These are phyloP conservation scores for Mycena alexandri DNA, from an alignment of 768 basidiomycete species.

Conservation along the genomic window DNA sequence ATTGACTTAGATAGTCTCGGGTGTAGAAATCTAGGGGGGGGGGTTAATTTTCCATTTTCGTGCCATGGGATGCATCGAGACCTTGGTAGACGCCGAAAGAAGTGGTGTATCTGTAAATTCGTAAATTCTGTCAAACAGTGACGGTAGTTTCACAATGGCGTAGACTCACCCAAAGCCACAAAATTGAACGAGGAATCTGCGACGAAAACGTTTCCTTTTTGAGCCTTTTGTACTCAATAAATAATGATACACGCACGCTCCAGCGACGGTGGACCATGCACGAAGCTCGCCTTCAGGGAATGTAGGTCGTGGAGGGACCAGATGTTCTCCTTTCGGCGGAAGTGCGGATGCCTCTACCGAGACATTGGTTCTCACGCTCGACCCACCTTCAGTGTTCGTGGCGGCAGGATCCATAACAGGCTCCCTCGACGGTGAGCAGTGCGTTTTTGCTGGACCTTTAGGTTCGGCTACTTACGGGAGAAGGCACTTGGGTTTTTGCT, in stretches of 20 bases:
- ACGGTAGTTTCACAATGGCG: neutral
- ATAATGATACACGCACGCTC: constrained; percentile 27
- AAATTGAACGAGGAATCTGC: constrained; percentile 46
- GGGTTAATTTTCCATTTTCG: neutral
- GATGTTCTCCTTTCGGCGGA: too few species aligned
- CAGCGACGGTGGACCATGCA: constrained; percentile 4
- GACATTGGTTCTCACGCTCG: too few species aligned
- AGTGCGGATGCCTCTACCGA: too few species aligned
- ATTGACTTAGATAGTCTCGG: constrained; percentile 49
- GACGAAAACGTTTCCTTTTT: too few species aligned
- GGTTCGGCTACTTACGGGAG: too few species aligned
- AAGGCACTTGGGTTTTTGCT: too few species aligned
- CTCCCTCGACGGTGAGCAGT: too few species aligned
- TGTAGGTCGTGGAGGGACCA: neutral
- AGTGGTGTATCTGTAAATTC: constrained; percentile 48
- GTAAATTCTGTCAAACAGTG: neutral
- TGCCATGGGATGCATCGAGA: constrained; percentile 20
- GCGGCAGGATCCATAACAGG: too few species aligned
- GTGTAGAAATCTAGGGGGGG: constrained; percentile 55
- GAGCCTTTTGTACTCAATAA: too few species aligned
- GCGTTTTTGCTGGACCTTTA: too few species aligned
- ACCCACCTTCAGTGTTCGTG: too few species aligned
- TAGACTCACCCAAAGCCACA: constrained; percentile 54
- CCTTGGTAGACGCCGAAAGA: constrained; percentile 53
- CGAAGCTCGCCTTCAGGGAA: constrained; percentile 13